These are phyloP conservation scores for Lentinus brumalis DNA, from an alignment of 768 basidiomycete species.

Conservation along the genomic window DNA sequence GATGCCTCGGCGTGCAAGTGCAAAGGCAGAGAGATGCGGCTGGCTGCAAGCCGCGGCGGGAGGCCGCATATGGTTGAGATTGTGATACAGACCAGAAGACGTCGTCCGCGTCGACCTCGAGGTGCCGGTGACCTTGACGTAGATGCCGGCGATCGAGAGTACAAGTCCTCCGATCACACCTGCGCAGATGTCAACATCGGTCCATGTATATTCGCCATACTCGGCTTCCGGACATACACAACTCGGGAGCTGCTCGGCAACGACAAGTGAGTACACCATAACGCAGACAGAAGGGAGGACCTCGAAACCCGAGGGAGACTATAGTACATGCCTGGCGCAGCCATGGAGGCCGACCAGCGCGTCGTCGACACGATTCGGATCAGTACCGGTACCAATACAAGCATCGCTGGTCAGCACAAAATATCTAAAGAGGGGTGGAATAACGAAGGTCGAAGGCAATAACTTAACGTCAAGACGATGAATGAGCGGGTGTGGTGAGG, in stretches of 20 bases:
- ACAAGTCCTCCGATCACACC: too few species aligned
- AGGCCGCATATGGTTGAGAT: background rate
- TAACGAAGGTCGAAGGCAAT: constrained; percentile 9
- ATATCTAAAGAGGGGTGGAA: background rate
- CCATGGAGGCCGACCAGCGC: too few species aligned
- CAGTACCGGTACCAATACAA: background rate
- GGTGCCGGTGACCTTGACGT: background rate
- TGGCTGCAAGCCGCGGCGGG: background rate
- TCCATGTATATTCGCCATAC: too few species aligned
- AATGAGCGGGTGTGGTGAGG: background rate
- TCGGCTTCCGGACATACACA: too few species aligned
- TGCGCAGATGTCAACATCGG: too few species aligned
- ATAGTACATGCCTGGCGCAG: too few species aligned
- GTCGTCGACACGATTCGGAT: background rate
- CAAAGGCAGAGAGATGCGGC: background rate
- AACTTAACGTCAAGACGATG: constrained; percentile 11
- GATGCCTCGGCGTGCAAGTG: background rate
- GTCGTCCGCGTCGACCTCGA: too few species aligned
- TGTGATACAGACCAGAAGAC: background rate
- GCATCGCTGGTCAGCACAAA: background rate
- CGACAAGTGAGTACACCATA: too few species aligned
- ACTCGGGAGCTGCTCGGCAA: too few species aligned
- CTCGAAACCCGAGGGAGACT: too few species aligned
- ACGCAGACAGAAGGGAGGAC: too few species aligned
- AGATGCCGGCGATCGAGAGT: background rate